These are phyloP conservation scores for Sarocladiaceae sp. DNA, from an alignment of 2,329 filamentous ascomycete species.

Conservation along the genomic window DNA sequence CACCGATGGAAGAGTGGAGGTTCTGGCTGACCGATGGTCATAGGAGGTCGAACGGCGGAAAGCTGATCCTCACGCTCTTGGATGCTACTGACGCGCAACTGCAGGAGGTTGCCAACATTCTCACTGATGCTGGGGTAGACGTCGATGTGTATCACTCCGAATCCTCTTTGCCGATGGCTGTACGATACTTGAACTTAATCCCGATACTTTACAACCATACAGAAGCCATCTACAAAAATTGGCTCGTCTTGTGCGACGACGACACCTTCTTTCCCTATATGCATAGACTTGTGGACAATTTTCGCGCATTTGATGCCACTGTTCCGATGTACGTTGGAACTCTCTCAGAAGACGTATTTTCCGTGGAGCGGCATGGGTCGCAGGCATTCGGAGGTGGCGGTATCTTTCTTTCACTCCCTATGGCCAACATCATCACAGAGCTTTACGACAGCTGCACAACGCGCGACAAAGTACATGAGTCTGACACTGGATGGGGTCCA, in stretches of 20 bases:
- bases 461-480: conserved; percentile 47
- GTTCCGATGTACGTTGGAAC: conserved; percentile 56
- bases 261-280: conserved; percentile 63
- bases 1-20: conserved; percentile 53
- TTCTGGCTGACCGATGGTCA: conserved; percentile 56
- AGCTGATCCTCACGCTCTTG: conserved; percentile 49
- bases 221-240: conserved; percentile 45
- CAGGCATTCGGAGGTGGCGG: conserved; percentile 62
- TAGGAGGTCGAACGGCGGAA: conserved; percentile 52
- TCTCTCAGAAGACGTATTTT: conserved; percentile 57
- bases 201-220: conserved; percentile 50
- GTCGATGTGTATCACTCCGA: conserved; percentile 54
- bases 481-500: conserved; percentile 55
- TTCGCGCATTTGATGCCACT: conserved; percentile 47
- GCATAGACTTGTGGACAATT: conserved; percentile 45
- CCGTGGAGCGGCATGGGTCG: conserved; percentile 55
- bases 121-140: conserved; percentile 48
- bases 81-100: conserved; percentile 49
- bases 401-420: conserved; percentile 54
- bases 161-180: conserved; percentile 51
- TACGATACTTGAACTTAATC: conserved; percentile 52
- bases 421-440: conserved; percentile 41
- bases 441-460: conserved; percentile 42
- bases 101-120: conserved; percentile 40
- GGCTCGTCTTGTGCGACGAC: conserved; percentile 60